Percentiles rank a stretch among this genome's conserved stretches.
Conservation (phyloP, 139 green algal species). For the Mychonastes homosphaera region DNA sequence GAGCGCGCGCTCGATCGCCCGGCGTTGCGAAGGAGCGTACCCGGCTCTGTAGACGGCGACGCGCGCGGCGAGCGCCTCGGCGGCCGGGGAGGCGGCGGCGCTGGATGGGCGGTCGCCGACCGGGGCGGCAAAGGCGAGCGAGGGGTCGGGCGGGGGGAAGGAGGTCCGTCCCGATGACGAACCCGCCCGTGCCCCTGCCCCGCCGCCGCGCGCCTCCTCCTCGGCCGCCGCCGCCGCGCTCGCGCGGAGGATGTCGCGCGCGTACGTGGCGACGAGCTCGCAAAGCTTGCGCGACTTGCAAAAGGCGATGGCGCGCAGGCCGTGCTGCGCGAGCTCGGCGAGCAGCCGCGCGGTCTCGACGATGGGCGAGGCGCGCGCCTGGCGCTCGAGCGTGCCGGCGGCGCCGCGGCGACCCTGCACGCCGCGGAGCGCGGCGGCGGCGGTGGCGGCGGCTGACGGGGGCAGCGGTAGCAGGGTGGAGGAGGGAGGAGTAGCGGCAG, state of each 20-base stretch:
- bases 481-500: too few relatives aligned
- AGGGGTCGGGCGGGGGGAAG: too few relatives aligned
- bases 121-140: too few relatives aligned
- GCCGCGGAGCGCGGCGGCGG: too few relatives aligned
- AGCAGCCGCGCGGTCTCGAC: slow-evolving; percentile 51
- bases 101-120: neutral
- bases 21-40: slow-evolving; percentile 51
- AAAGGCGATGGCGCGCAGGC: slow-evolving; percentile 84
- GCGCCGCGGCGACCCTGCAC: too few relatives aligned
- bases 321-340: slow-evolving; percentile 83
- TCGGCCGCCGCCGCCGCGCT: slow-evolving; percentile 11
- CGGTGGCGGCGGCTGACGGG: too few relatives aligned
- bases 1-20: slow-evolving; percentile 55
- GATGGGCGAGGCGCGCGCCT: slow-evolving; percentile 23
- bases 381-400: neutral
- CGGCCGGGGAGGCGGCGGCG: neutral
- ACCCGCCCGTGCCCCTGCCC: too few relatives aligned
- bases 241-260: slow-evolving; percentile 55
- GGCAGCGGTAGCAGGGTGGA: too few relatives aligned
- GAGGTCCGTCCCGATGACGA: too few relatives aligned
- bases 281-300: slow-evolving; percentile 91
- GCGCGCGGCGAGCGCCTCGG: neutral
- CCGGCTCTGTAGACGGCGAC: slow-evolving; percentile 46
- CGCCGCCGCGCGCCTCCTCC: too few relatives aligned
- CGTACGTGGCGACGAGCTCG: slow-evolving; percentile 88